Conservation (phyloP, 1,284 basidiomycete genomes). For the Trametes hirsuta region DNA sequence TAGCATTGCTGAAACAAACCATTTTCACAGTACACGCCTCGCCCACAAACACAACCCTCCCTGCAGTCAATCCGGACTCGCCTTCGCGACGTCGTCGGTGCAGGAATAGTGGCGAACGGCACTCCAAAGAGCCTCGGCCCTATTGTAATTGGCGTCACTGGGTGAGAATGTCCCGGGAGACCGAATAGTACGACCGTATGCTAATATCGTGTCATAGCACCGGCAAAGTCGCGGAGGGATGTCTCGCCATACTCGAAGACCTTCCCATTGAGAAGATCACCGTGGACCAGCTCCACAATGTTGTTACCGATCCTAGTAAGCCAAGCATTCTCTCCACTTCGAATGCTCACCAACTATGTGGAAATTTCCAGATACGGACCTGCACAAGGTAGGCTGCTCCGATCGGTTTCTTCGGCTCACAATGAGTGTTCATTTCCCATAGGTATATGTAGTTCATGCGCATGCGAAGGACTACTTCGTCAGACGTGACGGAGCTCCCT, state of each 20-base stretch:
- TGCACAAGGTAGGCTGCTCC: conserved; percentile 45
- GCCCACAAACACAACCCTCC: conserved; percentile 75
- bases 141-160: conserved; percentile 82
- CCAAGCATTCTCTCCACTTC: not conserved
- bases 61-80: conserved; percentile 61
- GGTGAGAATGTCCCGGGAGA: conserved; percentile 48
- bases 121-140: conserved; percentile 72
- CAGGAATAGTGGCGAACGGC: conserved; percentile 56
- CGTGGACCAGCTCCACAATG: conserved; percentile 57
- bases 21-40: conserved; percentile 65
- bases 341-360: not conserved
- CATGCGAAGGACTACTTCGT: conserved; percentile 73
- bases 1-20: not conserved
- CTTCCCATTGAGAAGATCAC: conserved; percentile 66
- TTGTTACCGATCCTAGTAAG: conserved; percentile 58
- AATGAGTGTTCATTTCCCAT: not conserved
- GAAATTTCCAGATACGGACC: conserved; percentile 48
- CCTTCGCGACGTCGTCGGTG: conserved; percentile 61
- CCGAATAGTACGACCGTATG: not conserved
- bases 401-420: no score
- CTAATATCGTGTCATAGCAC: conserved; percentile 44
- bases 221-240: conserved; percentile 82
- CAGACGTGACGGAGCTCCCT: conserved; percentile 55
- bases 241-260: conserved; percentile 70
- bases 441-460: conserved; percentile 83